Evolutionary conservation across 2,329 filamentous ascomycete genomes (phyloP), one percentile per base, ranked within the genome.

Genomic region (Stemphylium lycopersici): DNA sequence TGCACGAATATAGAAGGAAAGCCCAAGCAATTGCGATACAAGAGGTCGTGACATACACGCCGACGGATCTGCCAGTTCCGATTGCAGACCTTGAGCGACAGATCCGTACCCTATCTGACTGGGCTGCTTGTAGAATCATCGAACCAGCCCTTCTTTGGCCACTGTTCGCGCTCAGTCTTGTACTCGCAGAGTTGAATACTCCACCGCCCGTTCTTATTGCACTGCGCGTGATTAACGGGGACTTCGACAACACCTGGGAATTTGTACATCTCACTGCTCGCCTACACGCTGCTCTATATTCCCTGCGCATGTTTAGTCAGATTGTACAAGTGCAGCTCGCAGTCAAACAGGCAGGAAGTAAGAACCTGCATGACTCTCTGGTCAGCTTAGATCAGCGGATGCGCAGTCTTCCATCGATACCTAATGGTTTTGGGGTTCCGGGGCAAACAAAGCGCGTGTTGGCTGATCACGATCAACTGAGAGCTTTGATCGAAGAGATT

Each of bases 231-330:
- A 15, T 79, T 2, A 66, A 66, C 3, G 68, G 67, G 7, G 61
- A 72, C 0, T 69, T 69, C n/a, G 62, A 72, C 37, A 67, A 68
- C 13, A 70, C 62, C 0, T 79, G 77, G 78, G 55, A 63, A 0
- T 69, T 69, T 4, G 53, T 79, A 5, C 78, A 80, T 22, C 59
- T 79, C 5, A 63, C 61, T 5, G 77, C 77, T 8, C 70, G 77
- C 18, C 55, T 77, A 5, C 76, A 80, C 44, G 77, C 78, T 5
- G 67, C 69, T 1, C 65, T 78, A 6, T 80, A 80, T 54, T 79
- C 78, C 0, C 41, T 80, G 0, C 69, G 78, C 2, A 73, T 80
- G 48, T 63, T 80, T 12, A 67, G 67, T 20, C 78, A 80, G 48
- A 63, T 77, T 8, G 49, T 74, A 10, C 39, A 48, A 1, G 61